Percentiles rank a stretch among this genome's conserved stretches.
Conservation (phyloP, 2,329 filamentous ascomycete species). For the Xylariaceae sp. region DNA sequence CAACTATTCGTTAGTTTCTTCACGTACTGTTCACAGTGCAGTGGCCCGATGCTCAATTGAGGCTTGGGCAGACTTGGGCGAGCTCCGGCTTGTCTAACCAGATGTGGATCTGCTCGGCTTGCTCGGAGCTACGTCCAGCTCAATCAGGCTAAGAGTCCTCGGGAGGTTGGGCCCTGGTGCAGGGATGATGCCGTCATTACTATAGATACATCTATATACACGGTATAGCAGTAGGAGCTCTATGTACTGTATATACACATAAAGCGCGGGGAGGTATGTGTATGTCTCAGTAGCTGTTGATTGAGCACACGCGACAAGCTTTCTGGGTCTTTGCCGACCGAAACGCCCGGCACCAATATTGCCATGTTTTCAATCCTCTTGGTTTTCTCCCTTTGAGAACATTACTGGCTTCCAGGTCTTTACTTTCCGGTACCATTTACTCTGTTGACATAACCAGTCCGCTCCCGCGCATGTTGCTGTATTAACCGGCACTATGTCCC, state of each 20-base stretch:
- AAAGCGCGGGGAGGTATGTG: no score
- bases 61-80: no score
- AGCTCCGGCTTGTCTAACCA: no score
- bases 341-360: slow-evolving; percentile 16
- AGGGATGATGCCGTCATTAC: slow-evolving; percentile 16
- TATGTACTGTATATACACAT: no score
- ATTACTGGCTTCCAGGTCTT: background rate
- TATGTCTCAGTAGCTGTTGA: no score
- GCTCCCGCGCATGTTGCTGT: slow-evolving; percentile 12
- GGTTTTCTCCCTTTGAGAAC: background rate
- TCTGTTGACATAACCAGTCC: background rate
- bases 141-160: background rate
- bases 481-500: slow-evolving; percentile 30
- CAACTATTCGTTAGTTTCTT: background rate
- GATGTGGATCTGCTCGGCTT: no score
- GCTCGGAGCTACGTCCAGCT: slow-evolving; percentile 5
- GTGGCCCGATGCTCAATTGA: no score
- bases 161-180: slow-evolving; percentile 7
- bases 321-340: slow-evolving; percentile 13
- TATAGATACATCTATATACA: no score
- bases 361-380: background rate
- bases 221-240: no score
- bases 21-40: background rate
- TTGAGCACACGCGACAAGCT: background rate
- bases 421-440: background rate